phyloP scores from a whole-genome alignment of 2,329 filamentous ascomycete species.

The Apiospora pterosperma region DNA sequence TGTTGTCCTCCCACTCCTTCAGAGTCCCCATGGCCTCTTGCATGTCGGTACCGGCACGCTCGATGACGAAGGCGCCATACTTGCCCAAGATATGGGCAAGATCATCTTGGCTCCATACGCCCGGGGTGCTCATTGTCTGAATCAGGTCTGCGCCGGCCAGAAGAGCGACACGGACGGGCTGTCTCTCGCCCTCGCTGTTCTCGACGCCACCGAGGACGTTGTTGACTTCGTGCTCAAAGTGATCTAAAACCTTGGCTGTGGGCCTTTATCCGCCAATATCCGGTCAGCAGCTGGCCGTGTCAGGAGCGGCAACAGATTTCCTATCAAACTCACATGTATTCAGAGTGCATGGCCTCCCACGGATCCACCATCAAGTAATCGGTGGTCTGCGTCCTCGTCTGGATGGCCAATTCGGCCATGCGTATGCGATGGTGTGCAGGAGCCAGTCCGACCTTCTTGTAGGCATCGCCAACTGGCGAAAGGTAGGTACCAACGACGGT shows the following conservation, averaged over 20 bases:
- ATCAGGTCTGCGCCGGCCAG: slow-evolving; percentile 77
- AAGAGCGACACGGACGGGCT: slow-evolving; percentile 70
- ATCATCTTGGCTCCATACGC: slow-evolving; percentile 81
- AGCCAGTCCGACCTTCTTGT: slow-evolving; percentile 79
- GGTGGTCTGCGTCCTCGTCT: slow-evolving; percentile 68
- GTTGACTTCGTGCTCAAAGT: slow-evolving; percentile 90
- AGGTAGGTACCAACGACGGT: slow-evolving; percentile 86
- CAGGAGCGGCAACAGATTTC: not conserved
- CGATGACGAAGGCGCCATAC: slow-evolving; percentile 79
- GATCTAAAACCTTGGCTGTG: slow-evolving; percentile 84
- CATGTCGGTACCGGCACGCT: slow-evolving; percentile 83
- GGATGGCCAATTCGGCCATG: slow-evolving; percentile 83
- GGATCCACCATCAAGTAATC: slow-evolving; percentile 84
- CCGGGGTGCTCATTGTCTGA: slow-evolving; percentile 68
- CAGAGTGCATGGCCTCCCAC: slow-evolving; percentile 81
- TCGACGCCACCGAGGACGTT: slow-evolving; percentile 71
- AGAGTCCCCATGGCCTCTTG: slow-evolving; percentile 82
- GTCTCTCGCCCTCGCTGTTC: slow-evolving; percentile 61
- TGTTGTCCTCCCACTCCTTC: slow-evolving; percentile 78
- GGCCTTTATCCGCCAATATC: slow-evolving; percentile 36
- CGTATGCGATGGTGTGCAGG: slow-evolving; percentile 68
- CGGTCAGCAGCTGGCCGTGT: not conserved
- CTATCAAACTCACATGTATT: slow-evolving; percentile 59
- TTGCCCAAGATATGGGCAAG: slow-evolving; percentile 82
- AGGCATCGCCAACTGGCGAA: slow-evolving; percentile 63